These are phyloP conservation scores for Vaccinium corymbosum DNA, from an alignment of 148 eudicot genomes.

Conservation along the genomic window DNA sequence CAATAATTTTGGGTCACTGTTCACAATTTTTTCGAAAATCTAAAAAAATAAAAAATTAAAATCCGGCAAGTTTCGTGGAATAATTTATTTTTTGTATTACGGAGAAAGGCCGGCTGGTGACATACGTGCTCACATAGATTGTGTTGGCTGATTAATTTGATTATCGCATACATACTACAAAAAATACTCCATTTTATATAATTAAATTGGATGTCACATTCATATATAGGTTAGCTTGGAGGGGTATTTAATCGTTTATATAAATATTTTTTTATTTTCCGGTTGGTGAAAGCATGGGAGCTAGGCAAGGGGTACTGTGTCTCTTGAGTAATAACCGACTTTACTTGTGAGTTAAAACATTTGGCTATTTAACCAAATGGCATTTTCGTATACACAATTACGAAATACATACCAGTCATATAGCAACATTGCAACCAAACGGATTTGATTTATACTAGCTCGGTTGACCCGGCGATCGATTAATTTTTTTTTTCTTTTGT, in stretches of 20 bases:
- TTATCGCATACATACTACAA: slow-evolving; percentile 5
- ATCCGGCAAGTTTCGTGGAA: slow-evolving; percentile 23
- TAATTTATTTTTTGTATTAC: not conserved
- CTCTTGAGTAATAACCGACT: not conserved
- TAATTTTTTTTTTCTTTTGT: not conserved
- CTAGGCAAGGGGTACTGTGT: not conserved
- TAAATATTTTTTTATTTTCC: not conserved
- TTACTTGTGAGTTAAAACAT: not conserved
- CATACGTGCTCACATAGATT: slow-evolving; percentile 24
- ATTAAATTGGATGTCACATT: not conserved
- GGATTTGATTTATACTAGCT: not conserved
- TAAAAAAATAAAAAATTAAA: slow-evolving; percentile 16
- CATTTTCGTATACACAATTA: not conserved
- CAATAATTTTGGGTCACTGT: slow-evolving; percentile 34
- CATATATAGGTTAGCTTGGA: slow-evolving; percentile 8
- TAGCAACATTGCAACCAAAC: not conserved
- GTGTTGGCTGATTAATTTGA: slow-evolving; percentile 20
- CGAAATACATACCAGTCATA: not conserved
- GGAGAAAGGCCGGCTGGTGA: slow-evolving; percentile 36
- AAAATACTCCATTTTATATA: not conserved
- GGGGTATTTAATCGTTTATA: not conserved
- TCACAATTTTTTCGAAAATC: slow-evolving; percentile 26
- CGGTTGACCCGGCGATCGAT: slow-evolving; percentile 5
- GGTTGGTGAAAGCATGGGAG: slow-evolving; percentile 4
- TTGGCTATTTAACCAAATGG: not conserved